phyloP scores from a whole-genome alignment of 1,139 yeast genomes.

The Pichiaceae sp. region DNA sequence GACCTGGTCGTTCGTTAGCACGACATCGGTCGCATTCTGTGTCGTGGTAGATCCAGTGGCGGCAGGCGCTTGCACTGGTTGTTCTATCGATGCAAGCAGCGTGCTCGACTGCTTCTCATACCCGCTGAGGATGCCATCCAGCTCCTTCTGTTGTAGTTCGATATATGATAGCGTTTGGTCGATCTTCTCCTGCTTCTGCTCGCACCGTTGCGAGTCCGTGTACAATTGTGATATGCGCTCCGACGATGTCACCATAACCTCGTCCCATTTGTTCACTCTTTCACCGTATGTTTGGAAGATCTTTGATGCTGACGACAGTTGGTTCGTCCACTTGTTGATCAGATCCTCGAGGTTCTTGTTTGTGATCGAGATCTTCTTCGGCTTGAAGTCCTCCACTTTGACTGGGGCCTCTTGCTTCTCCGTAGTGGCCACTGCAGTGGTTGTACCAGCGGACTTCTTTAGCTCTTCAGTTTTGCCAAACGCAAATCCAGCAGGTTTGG shows the following conservation, averaged over 20 bases:
- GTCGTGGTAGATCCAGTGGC: conserved; percentile 4
- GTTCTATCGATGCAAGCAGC: conserved; percentile 20
- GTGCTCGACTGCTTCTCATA: conserved; percentile 79
- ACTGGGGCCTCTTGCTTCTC: conserved; percentile 15
- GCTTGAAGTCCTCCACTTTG: conserved; percentile 45
- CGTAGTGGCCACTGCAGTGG: conserved; percentile 6
- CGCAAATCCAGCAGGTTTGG: conserved; percentile 9
- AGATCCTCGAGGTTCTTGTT: conserved; percentile 91
- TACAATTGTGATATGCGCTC: conserved; percentile 75
- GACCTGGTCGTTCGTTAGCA: conserved; percentile 54
- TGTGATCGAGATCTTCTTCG: conserved; percentile 70
- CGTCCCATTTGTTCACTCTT: conserved; percentile 80
- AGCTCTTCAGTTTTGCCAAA: conserved; percentile 10
- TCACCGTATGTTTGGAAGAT: conserved; percentile 73
- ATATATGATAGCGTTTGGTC: conserved; percentile 84
- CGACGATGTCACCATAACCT: conserved; percentile 73
- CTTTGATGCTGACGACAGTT: conserved; percentile 61
- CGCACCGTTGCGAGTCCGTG: conserved; percentile 74
- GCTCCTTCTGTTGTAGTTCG: conserved; percentile 87
- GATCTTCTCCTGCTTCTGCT: conserved; percentile 73
- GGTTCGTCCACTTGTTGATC: conserved; percentile 88
- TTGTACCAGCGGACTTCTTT: conserved; percentile 3
- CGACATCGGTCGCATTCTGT: conserved; percentile 13
- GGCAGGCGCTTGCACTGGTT: conserved; percentile 4
- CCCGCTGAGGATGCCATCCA: conserved; percentile 72